Conservation (phyloP, 371 early-diverging fungal species). For the Rhizomucor pusillus region DNA sequence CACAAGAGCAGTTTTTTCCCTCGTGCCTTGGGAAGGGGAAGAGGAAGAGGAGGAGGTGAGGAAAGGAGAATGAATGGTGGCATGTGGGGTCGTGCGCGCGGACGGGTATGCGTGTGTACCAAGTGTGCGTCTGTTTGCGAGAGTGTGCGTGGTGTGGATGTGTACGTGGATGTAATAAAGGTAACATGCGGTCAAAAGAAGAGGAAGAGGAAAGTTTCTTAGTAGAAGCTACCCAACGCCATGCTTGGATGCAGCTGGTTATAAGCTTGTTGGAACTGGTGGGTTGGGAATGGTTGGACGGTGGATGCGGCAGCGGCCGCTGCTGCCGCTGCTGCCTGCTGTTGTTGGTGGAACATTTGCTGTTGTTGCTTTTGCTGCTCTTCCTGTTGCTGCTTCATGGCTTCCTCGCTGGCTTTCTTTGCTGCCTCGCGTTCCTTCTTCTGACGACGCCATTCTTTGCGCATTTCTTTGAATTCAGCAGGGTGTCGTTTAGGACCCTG, state of each 20-base stretch:
- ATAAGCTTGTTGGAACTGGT: constrained; percentile 10
- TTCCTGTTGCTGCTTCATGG: constrained; percentile 22
- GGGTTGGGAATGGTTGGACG: background rate
- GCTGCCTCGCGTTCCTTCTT: constrained; percentile 46
- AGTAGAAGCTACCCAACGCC: constrained; percentile 13
- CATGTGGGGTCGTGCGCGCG: background rate
- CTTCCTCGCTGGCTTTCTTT: constrained; percentile 36
- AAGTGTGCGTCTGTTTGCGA: constrained; percentile 6
- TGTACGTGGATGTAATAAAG: too few species aligned
- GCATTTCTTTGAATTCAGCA: constrained; percentile 64
- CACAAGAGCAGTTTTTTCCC: too few species aligned
- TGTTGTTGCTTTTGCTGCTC: constrained; percentile 14
- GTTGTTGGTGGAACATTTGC: constrained; percentile 7
- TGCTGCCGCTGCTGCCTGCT: constrained; percentile 10
- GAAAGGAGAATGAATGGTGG: background rate
- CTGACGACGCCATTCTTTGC: constrained; percentile 52
- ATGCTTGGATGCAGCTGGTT: constrained; percentile 15
- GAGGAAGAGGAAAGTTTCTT: constrained; percentile 1
- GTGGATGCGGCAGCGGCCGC: constrained; percentile 5
- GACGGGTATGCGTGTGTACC: background rate
- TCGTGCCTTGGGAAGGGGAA: background rate
- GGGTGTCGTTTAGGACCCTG: constrained; percentile 45
- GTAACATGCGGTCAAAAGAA: constrained; percentile 4
- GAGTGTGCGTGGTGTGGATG: background rate
- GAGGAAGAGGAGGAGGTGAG: background rate